phyloP scores from a whole-genome alignment of 495 filamentous ascomycete genomes.

The Copromyces sp. region DNA sequence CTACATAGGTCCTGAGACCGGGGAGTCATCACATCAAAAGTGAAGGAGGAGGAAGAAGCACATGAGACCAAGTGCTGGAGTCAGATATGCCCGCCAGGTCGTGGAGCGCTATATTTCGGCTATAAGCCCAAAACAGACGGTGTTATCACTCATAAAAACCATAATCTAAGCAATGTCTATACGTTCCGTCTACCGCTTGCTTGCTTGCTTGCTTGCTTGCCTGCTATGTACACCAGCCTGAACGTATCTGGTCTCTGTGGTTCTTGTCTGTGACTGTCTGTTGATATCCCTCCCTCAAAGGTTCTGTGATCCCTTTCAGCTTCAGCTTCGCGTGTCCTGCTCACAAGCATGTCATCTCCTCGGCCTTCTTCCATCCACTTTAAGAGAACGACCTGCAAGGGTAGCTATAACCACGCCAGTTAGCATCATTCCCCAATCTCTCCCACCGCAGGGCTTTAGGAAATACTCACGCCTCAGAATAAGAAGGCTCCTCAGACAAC shows the following conservation, averaged over 20 bases:
- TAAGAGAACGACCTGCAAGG: conserved; percentile 27
- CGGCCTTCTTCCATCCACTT: not conserved
- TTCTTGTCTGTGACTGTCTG: not conserved
- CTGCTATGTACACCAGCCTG: conserved; percentile 3
- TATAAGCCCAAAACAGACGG: not conserved
- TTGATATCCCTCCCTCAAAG: not conserved
- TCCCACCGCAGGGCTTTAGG: not conserved
- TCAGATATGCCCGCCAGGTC: not conserved
- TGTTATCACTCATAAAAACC: not conserved
- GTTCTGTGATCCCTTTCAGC: not conserved
- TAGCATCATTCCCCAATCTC: conserved; percentile 7
- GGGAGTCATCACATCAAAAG: not conserved
- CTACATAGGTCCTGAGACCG: not conserved
- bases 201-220: not conserved
- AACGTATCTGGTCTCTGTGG: not conserved
- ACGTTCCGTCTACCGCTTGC: not conserved
- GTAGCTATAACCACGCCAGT: conserved; percentile 17
- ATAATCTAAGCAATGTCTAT: not conserved
- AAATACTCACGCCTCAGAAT: conserved; percentile 44
- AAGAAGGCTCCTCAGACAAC: conserved; percentile 46
- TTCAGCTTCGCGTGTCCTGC: not conserved
- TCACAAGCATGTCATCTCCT: not conserved
- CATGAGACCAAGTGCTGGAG: not conserved
- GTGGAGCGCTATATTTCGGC: not conserved
- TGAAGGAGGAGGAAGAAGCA: not conserved